Conservation (phyloP, 2,329 filamentous ascomycete genomes). For the Myriosclerotinia scirpicola region DNA sequence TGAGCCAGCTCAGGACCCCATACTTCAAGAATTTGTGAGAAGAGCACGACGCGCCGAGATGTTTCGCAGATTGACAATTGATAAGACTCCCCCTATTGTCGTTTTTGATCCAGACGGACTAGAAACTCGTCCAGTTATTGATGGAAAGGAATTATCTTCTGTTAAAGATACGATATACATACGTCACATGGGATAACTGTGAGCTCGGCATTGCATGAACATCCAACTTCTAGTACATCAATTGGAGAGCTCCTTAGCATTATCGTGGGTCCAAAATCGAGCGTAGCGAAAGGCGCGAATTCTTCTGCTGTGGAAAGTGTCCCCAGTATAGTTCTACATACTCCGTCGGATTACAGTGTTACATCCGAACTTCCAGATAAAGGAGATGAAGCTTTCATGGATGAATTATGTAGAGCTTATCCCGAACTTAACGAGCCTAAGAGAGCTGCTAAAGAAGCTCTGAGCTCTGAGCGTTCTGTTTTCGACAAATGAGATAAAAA, state of each 20-base stretch:
- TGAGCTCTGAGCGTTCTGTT: background rate
- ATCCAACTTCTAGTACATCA: no score
- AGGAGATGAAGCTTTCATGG: background rate
- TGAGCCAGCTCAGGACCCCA: background rate
- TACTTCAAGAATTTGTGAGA: background rate
- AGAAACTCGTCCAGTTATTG: background rate
- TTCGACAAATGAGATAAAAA: background rate
- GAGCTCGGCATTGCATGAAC: no score
- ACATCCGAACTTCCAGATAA: background rate
- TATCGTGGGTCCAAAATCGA: no score
- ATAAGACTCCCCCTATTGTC: background rate
- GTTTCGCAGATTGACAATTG: background rate
- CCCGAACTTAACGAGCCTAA: background rate
- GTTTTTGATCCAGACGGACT: background rate
- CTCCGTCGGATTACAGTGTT: background rate
- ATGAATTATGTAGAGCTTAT: background rate
- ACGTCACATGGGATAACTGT: no score
- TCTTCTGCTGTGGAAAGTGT: background rate
- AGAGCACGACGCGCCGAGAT: conserved; percentile 8
- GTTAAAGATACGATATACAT: no score
- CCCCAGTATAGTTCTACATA: background rate
- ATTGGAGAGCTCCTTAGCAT: no score
- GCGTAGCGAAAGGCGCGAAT: no score
- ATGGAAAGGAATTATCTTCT: background rate
- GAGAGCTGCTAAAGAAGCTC: background rate